A percentile compares a stretch with the other conserved stretches of the same genome.
Evolutionary conservation across 108 stramenopile species (phyloP).

Genomic region (Skeletonema marinoi): DNA sequence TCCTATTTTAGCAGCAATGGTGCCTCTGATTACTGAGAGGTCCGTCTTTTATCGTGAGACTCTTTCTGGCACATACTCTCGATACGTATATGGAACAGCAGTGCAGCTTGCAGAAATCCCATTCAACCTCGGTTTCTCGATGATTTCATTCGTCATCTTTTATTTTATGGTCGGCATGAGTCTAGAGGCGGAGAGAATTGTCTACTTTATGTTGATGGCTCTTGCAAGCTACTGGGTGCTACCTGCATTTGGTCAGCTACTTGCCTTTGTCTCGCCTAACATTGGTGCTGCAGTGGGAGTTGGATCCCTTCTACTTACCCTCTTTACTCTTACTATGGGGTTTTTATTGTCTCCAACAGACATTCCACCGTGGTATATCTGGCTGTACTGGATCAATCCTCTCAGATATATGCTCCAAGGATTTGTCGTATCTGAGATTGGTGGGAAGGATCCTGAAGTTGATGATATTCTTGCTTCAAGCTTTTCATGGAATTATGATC

Average conservation of each 20-base stretch:
- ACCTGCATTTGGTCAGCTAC: slow-evolving; percentile 7
- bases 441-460: neutral
- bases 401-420: slow-evolving; percentile 12
- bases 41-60: neutral
- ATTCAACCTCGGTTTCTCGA: neutral
- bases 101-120: slow-evolving; percentile 10
- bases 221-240: slow-evolving; percentile 6
- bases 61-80: neutral
- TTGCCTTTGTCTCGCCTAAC: neutral
- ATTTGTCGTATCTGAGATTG: neutral
- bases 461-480: neutral
- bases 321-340: neutral
- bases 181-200: neutral
- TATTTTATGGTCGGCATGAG: neutral
- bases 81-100: neutral
- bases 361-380: slow-evolving; percentile 15
- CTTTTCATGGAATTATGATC: neutral
- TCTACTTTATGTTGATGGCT: slow-evolving; percentile 7
- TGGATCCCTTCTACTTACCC: neutral
- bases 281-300: neutral
- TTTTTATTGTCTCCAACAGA: neutral
- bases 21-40: neutral
- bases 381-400: slow-evolving; percentile 10
- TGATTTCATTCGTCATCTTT: neutral
- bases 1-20: neutral